phyloP scores from a whole-genome alignment of 371 early-diverging fungal genomes.

The Mortierella sp. region DNA sequence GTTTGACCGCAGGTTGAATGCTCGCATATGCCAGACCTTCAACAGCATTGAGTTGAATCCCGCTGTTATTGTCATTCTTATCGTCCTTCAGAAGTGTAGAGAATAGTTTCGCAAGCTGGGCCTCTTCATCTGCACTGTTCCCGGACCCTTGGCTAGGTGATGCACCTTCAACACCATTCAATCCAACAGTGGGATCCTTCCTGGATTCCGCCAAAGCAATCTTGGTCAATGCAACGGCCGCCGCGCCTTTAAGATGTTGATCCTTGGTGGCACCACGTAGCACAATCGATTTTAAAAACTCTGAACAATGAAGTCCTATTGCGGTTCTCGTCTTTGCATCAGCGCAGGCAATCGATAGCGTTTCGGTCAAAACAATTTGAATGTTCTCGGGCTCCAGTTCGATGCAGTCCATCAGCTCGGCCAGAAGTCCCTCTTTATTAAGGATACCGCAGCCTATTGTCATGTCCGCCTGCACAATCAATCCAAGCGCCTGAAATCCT shows the following conservation, averaged over 20 bases:
- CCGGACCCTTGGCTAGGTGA: slow-evolving; percentile 13
- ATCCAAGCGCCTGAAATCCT: slow-evolving; percentile 68
- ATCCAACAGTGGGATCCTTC: slow-evolving; percentile 54
- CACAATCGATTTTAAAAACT: slow-evolving; percentile 68
- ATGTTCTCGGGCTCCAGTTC: slow-evolving; percentile 76
- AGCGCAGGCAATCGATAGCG: slow-evolving; percentile 76
- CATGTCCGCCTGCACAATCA: slow-evolving; percentile 73
- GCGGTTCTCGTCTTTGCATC: slow-evolving; percentile 72
- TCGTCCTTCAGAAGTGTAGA: slow-evolving; percentile 58
- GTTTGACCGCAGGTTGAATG: slow-evolving; percentile 72
- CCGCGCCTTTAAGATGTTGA: slow-evolving; percentile 67
- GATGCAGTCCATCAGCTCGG: slow-evolving; percentile 77
- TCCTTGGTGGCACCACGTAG: slow-evolving; percentile 59
- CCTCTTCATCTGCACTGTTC: slow-evolving; percentile 28
- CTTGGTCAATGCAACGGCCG: slow-evolving; percentile 77
- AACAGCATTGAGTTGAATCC: slow-evolving; percentile 60
- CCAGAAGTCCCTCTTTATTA: slow-evolving; percentile 72
- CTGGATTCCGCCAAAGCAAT: slow-evolving; percentile 62
- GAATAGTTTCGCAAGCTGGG: slow-evolving; percentile 57
- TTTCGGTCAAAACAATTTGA: slow-evolving; percentile 72
- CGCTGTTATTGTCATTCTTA: slow-evolving; percentile 50
- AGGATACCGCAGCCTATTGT: slow-evolving; percentile 74
- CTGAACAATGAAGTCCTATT: slow-evolving; percentile 66
- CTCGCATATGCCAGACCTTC: slow-evolving; percentile 86
- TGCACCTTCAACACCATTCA: slow-evolving; percentile 37